Conservation (phyloP, 148 eudicot species). For the Vaccinium darrowii region DNA sequence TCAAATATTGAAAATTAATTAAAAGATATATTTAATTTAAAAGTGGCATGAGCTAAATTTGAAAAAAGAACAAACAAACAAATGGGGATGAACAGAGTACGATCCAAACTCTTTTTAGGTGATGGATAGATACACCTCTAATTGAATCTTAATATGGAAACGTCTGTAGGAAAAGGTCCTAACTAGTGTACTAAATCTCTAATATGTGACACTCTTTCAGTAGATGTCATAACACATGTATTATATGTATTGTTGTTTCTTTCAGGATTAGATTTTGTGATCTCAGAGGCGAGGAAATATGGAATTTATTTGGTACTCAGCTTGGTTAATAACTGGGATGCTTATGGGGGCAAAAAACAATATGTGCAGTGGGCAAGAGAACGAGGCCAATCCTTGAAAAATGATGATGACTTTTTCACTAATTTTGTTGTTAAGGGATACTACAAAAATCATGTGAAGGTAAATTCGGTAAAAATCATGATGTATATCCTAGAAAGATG, state of each 20-base stretch:
- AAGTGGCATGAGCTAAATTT: no score
- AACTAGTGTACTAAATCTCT: no score
- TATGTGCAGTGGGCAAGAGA: conserved; percentile 44
- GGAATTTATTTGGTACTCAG: conserved; percentile 30
- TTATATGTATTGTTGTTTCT: not conserved
- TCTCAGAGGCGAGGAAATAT: conserved; percentile 36
- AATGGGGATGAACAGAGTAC: not conserved
- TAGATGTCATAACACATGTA: not conserved
- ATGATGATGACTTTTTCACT: conserved; percentile 28
- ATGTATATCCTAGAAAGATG: no score
- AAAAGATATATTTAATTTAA: no score
- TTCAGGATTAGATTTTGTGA: conserved; percentile 40
- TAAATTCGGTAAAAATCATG: not conserved
- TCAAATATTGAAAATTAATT: no score
- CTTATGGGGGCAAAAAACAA: conserved; percentile 37
- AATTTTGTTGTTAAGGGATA: not conserved
- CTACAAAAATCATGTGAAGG: conserved; percentile 1
- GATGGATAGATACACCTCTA: not conserved
- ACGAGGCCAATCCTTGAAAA: conserved; percentile 24
- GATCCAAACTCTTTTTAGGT: not conserved
- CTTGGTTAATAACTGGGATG: conserved; percentile 38
- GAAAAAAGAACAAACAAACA: not conserved
- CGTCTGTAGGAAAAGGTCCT: no score
- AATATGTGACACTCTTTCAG: no score
- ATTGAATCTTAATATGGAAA: no score